These are phyloP conservation scores for Ustilago hordei DNA, from an alignment of 1,284 basidiomycete species.

Conservation along the genomic window DNA sequence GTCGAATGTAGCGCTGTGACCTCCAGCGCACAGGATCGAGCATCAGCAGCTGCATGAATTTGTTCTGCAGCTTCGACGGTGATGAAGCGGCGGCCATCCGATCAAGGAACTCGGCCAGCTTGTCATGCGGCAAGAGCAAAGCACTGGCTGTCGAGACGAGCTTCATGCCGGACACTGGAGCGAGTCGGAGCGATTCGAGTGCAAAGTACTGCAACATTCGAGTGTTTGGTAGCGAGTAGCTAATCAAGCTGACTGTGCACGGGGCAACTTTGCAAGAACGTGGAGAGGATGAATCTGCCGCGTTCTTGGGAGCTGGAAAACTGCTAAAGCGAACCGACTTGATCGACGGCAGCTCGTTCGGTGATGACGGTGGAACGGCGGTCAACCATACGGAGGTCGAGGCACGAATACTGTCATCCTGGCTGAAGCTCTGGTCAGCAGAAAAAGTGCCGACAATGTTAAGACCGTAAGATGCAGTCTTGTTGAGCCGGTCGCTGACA, in stretches of 20 bases:
- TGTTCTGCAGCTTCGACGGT: conserved; percentile 33
- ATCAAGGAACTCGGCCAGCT: conserved; percentile 11
- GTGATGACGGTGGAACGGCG: neutral
- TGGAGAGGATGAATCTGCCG: neutral
- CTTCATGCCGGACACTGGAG: conserved; percentile 50
- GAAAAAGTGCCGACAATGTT: conserved; percentile 11
- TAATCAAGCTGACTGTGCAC: conserved; percentile 63
- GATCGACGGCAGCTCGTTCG: conserved; percentile 12
- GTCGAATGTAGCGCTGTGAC: conserved; percentile 44
- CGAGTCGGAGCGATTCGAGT: conserved; percentile 71
- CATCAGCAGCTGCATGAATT: conserved; percentile 39
- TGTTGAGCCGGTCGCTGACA: neutral
- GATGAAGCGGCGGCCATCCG: conserved; percentile 8
- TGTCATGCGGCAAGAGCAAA: conserved; percentile 19
- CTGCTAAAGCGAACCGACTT: conserved; percentile 11
- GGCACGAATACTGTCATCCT: neutral
- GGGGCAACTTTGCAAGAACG: neutral
- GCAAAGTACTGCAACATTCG: conserved; percentile 75
- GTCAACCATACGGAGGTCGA: conserved; percentile 16
- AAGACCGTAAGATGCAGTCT: conserved; percentile 9
- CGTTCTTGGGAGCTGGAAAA: neutral
- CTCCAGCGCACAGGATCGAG: conserved; percentile 60
- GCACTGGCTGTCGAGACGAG: conserved; percentile 31
- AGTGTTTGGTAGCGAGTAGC: conserved; percentile 73
- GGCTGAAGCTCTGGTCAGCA: neutral